Percentiles rank a stretch among this genome's conserved stretches.
phyloP scores from a whole-genome alignment of 257 asterid species.

The Penstemon davidsonii region DNA sequence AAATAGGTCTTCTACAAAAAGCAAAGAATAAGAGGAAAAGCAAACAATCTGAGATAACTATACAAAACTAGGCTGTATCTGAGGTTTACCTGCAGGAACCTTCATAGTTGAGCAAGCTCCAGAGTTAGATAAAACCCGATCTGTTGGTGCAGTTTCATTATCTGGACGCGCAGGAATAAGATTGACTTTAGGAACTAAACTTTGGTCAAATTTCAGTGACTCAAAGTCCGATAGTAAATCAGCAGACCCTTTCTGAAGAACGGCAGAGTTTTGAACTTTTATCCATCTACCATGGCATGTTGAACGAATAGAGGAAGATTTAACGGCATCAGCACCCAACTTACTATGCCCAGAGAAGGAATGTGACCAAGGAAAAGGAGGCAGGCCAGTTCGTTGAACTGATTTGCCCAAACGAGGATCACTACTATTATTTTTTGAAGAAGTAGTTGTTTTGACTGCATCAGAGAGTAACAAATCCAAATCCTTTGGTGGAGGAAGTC shows the following conservation, averaged over 20 bases:
- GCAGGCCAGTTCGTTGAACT: conserved; percentile 67
- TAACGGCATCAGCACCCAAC: conserved; percentile 66
- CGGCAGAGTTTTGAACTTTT: conserved; percentile 49
- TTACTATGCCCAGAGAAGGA: conserved; percentile 63
- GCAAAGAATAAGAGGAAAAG: background rate
- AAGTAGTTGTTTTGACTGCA: conserved; percentile 49
- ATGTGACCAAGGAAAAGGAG: conserved; percentile 93
- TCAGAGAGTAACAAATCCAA: conserved; percentile 77
- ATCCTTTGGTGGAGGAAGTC: conserved; percentile 77
- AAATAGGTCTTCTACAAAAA: background rate
- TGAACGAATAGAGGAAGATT: conserved; percentile 57
- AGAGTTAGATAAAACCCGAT: conserved; percentile 41
- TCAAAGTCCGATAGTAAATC: conserved; percentile 56
- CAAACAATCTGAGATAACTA: conserved; percentile 4
- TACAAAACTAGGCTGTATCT: conserved; percentile 13
- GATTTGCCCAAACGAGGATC: conserved; percentile 71
- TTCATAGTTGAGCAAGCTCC: conserved; percentile 50
- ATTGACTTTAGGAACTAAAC: conserved; percentile 62
- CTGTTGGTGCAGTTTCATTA: conserved; percentile 37
- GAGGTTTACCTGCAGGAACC: conserved; percentile 61
- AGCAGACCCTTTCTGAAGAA: conserved; percentile 46
- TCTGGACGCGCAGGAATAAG: conserved; percentile 32
- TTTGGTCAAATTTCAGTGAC: conserved; percentile 59
- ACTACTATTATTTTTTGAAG: conserved; percentile 46
- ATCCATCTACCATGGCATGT: conserved; percentile 85